A percentile compares a stretch with the other conserved stretches of the same genome.
phyloP scores from a whole-genome alignment of 2,329 filamentous ascomycete genomes.

The Cytospora chrysosperma region DNA sequence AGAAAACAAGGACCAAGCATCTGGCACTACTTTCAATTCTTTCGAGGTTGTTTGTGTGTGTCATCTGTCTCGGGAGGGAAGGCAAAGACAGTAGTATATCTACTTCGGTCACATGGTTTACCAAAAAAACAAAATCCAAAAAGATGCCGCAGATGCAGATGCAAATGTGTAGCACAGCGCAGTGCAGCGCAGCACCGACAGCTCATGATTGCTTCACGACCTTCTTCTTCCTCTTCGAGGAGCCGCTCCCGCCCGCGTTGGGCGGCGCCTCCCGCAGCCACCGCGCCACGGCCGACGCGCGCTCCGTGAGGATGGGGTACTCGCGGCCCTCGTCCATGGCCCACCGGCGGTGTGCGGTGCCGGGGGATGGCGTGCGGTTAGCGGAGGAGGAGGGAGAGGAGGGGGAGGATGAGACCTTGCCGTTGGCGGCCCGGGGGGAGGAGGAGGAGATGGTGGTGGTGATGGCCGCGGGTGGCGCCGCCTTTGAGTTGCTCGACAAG shows the following conservation, averaged over 20 bases:
- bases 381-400: background rate
- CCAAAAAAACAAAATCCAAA: background rate
- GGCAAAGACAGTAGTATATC: background rate
- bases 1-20: background rate
- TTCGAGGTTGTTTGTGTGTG: background rate
- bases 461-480: background rate
- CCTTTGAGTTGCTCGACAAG: background rate
- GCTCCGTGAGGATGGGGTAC: conserved; percentile 67
- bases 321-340: conserved; percentile 65
- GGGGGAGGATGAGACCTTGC: background rate
- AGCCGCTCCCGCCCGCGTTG: conserved; percentile 32
- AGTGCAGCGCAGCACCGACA: background rate
- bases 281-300: conserved; percentile 64
- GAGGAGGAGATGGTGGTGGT: background rate
- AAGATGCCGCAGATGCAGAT: background rate
- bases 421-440: background rate
- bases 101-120: background rate
- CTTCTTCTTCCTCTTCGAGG: conserved; percentile 39
- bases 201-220: background rate
- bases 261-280: conserved; percentile 65
- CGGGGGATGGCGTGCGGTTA: conserved; percentile 1
- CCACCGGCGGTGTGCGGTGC: conserved; percentile 51
- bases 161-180: background rate
- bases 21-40: background rate
- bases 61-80: background rate